Evolutionary conservation across 768 basidiomycete genomes (phyloP).

Genomic region (Royoungia palumana): DNA sequence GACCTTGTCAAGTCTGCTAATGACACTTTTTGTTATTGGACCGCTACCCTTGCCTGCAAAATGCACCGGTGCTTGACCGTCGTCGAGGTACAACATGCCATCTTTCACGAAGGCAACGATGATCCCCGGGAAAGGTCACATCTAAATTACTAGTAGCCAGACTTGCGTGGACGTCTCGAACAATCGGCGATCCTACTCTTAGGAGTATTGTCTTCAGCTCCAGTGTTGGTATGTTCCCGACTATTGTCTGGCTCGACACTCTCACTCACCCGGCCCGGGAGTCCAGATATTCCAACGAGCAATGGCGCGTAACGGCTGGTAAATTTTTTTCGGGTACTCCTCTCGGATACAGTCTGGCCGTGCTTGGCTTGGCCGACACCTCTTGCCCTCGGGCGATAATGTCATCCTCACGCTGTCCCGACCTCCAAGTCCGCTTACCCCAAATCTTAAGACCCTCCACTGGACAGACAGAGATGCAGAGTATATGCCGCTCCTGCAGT

Average conservation of each 20-base stretch:
- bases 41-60: no score
- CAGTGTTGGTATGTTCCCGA: constrained; percentile 15
- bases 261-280: constrained; percentile 5
- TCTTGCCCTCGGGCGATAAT: constrained; percentile 10
- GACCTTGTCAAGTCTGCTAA: no score
- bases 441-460: constrained; percentile 16
- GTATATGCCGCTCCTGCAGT: constrained; percentile 18
- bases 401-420: constrained; percentile 25
- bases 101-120: background rate
- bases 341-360: constrained; percentile 19
- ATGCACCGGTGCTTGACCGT: constrained; percentile 23
- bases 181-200: constrained; percentile 20
- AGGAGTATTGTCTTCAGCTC: no score
- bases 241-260: background rate
- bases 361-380: background rate
- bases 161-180: constrained; percentile 25
- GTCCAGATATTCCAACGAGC: constrained; percentile 18
- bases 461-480: constrained; percentile 15
- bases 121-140: no score
- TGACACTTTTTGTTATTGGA: no score
- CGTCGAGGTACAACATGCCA: constrained; percentile 23
- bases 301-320: constrained; percentile 29
- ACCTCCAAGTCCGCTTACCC: constrained; percentile 23
- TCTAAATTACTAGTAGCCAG: no score
- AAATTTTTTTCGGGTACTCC: constrained; percentile 26